A percentile compares a stretch with the other conserved stretches of the same genome.
Evolutionary conservation across 257 asterid genomes (phyloP).

Genomic region (Jacaranda mimosifolia): DNA sequence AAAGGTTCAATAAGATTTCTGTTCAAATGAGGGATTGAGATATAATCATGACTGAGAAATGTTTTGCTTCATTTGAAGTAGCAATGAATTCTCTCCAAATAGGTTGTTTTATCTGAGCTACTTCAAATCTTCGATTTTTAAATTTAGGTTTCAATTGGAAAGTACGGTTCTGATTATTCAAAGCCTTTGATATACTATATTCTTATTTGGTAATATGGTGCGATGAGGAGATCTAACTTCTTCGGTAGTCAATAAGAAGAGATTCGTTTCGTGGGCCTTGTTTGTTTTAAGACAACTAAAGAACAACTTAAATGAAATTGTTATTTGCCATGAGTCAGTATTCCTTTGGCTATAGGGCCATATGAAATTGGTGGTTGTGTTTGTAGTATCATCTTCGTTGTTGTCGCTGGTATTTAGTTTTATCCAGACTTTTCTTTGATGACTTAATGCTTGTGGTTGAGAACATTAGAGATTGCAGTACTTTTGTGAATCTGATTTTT

Average conservation of each 20-base stretch:
- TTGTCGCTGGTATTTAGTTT: not conserved
- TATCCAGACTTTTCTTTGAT: not conserved
- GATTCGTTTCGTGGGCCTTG: not conserved
- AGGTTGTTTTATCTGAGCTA: not conserved
- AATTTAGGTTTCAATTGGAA: not conserved
- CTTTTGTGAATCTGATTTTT: not conserved
- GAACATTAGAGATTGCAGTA: not conserved
- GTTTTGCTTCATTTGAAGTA: not conserved
- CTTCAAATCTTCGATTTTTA: not conserved
- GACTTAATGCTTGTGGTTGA: not conserved
- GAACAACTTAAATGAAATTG: not conserved
- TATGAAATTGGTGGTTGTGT: not conserved
- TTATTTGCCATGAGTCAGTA: not conserved
- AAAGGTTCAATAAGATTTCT: not conserved
- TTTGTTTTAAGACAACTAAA: too few relatives aligned
- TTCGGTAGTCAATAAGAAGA: not conserved
- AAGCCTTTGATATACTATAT: not conserved
- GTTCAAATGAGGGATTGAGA: not conserved
- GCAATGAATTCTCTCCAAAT: not conserved
- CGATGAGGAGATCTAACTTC: not conserved
- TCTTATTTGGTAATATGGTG: not conserved
- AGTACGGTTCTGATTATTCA: not conserved
- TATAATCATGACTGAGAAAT: not conserved
- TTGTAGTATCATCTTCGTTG: not conserved
- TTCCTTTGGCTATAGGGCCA: not conserved